These are phyloP conservation scores for Hamamelis virginiana DNA, from an alignment of 164 flowering plant species.

Conservation along the genomic window DNA sequence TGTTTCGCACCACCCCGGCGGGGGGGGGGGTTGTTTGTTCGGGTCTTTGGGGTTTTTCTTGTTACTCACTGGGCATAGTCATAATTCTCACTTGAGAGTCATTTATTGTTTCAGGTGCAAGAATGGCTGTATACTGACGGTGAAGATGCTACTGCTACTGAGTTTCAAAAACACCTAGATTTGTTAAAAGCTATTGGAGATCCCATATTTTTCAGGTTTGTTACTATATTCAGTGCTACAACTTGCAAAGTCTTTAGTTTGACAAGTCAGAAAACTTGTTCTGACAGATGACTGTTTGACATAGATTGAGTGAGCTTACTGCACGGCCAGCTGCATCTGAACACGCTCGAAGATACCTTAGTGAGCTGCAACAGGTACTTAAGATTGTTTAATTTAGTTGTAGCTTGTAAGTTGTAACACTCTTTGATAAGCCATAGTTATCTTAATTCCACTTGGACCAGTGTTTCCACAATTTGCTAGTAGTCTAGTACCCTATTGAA, in stretches of 20 bases:
- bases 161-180: slow-evolving; percentile 72
- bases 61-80: no score
- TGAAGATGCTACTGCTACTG: slow-evolving; percentile 84
- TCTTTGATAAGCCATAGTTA: no score
- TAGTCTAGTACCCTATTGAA: no score
- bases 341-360: slow-evolving; percentile 57
- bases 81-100: background rate
- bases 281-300: slow-evolving; percentile 12
- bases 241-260: background rate
- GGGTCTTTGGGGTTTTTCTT: background rate
- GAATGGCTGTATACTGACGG: slow-evolving; percentile 98
- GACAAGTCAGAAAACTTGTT: background rate
- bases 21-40: no score
- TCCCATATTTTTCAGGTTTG: slow-evolving; percentile 88
- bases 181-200: slow-evolving; percentile 72
- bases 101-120: slow-evolving; percentile 59
- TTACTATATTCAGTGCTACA: background rate
- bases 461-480: no score
- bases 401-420: no score
- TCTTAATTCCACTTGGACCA: no score
- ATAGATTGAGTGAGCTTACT: slow-evolving; percentile 73
- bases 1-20: no score
- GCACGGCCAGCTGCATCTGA: slow-evolving; percentile 77
- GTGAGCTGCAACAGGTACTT: slow-evolving; percentile 69
- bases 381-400: background rate